A percentile compares a stretch with the other conserved stretches of the same genome.
Conservation (phyloP, 1,284 basidiomycete species). For the Psilocybe mexicana region DNA sequence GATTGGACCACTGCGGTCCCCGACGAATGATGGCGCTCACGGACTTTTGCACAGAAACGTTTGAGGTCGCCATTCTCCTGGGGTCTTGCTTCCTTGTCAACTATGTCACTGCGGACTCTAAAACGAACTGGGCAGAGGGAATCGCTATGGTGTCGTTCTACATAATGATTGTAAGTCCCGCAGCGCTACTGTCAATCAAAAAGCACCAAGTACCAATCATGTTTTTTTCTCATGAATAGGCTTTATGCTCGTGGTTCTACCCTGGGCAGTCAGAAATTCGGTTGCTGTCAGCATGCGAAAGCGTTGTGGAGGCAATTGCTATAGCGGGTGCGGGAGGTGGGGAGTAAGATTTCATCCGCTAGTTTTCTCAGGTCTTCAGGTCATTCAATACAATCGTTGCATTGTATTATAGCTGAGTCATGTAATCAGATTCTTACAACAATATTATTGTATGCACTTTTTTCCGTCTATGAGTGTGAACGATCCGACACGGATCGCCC, state of each 20-base stretch:
- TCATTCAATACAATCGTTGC: background rate
- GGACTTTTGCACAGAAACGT: slow-evolving; percentile 34
- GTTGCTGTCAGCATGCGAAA: slow-evolving; percentile 31
- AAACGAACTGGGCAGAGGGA: slow-evolving; percentile 72
- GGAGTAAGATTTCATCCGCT: background rate
- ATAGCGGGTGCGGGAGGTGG: slow-evolving; percentile 8
- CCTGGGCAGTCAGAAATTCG: slow-evolving; percentile 41
- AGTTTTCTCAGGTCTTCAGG: background rate
- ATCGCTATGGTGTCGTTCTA: slow-evolving; percentile 63
- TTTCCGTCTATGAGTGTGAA: slow-evolving; percentile 4
- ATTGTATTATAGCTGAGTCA: background rate
- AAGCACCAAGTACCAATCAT: background rate
- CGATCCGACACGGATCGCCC: slow-evolving; percentile 49
- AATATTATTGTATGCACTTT: background rate
- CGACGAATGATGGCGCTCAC: background rate
- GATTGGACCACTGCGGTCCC: background rate
- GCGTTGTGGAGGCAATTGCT: slow-evolving; percentile 23
- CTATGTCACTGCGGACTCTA: slow-evolving; percentile 67
- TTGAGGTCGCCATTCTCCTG: slow-evolving; percentile 60
- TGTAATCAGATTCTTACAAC: background rate
- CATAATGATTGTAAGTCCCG: slow-evolving; percentile 39
- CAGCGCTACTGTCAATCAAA: background rate
- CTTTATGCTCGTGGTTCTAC: slow-evolving; percentile 59
- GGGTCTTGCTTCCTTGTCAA: slow-evolving; percentile 70
- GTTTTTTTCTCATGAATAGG: slow-evolving; percentile 30